Conservation (phyloP, 495 filamentous ascomycete genomes). For the Neurospora africana region DNA sequence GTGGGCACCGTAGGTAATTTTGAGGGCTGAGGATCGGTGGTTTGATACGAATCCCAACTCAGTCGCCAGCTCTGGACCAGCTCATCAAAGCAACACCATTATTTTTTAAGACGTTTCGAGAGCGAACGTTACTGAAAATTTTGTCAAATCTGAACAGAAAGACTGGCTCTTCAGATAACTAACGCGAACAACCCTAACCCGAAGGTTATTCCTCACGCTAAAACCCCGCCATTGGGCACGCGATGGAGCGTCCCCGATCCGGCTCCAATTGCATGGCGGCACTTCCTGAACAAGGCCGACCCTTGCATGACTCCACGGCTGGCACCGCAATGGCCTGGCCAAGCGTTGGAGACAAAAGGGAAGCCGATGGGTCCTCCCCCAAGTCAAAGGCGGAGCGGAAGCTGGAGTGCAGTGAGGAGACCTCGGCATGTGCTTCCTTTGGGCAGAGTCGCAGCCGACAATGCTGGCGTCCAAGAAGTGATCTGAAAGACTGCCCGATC, state of each 20-base stretch:
- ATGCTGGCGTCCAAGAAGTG: not conserved
- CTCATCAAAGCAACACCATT: not conserved
- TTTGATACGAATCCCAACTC: not conserved
- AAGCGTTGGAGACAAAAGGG: not conserved
- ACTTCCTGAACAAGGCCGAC: not conserved
- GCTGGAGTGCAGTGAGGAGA: constrained; percentile 1
- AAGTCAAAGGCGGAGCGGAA: not conserved
- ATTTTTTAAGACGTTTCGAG: not conserved
- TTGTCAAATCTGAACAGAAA: too few relatives aligned
- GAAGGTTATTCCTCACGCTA: not conserved
- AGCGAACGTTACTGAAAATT: too few relatives aligned
- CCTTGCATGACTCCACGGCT: not conserved
- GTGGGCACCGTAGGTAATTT: not conserved
- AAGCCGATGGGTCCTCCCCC: not conserved
- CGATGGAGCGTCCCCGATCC: not conserved
- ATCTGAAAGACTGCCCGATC: not conserved
- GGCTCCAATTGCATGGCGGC: not conserved
- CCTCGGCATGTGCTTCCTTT: constrained; percentile 20
- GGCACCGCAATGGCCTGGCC: not conserved
- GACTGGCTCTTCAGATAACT: not conserved
- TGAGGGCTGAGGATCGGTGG: not conserved
- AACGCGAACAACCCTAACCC: not conserved
- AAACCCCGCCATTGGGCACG: not conserved
- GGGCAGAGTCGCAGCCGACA: not conserved
- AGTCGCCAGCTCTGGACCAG: not conserved